phyloP scores from a whole-genome alignment of 1,139 yeast genomes.

The Taiozyma onychis region DNA sequence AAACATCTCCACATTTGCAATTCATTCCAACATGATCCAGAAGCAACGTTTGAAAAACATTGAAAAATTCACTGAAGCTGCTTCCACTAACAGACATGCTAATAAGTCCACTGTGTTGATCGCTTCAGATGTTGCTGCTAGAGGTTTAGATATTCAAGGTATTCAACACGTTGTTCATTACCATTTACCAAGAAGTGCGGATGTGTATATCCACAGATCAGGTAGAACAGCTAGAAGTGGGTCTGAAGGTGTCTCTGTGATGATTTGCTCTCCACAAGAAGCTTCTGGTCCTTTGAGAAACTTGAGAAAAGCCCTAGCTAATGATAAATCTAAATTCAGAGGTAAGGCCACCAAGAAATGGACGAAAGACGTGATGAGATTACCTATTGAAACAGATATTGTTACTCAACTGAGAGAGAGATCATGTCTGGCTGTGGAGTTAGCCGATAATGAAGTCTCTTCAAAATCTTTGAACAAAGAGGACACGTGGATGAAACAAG shows the following conservation, averaged over 20 bases:
- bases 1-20: conserved; percentile 66
- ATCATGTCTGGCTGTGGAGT: conserved; percentile 58
- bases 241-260: conserved; percentile 86
- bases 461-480: conserved; percentile 62
- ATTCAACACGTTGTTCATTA: conserved; percentile 95
- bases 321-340: conserved; percentile 27
- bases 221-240: conserved; percentile 99
- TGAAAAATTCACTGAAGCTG: conserved; percentile 62
- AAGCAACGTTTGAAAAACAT: conserved; percentile 83
- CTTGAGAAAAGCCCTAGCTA: conserved; percentile 58
- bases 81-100: conserved; percentile 36
- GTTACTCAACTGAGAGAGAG: conserved; percentile 67
- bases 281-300: conserved; percentile 82
- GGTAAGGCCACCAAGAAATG: conserved; percentile 30
- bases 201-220: conserved; percentile 89
- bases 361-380: conserved; percentile 57
- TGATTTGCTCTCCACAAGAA: conserved; percentile 91
- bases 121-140: conserved; percentile 97
- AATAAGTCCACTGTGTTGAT: conserved; percentile 65
- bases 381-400: conserved; percentile 76
- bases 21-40: conserved; percentile 94
- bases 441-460: conserved; percentile 67
- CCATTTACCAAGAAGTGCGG: conserved; percentile 93
- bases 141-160: conserved; percentile 91
- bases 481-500: conserved; percentile 76